These are phyloP conservation scores for Amanita jacksonii DNA, from an alignment of 768 basidiomycete genomes.

Conservation along the genomic window DNA sequence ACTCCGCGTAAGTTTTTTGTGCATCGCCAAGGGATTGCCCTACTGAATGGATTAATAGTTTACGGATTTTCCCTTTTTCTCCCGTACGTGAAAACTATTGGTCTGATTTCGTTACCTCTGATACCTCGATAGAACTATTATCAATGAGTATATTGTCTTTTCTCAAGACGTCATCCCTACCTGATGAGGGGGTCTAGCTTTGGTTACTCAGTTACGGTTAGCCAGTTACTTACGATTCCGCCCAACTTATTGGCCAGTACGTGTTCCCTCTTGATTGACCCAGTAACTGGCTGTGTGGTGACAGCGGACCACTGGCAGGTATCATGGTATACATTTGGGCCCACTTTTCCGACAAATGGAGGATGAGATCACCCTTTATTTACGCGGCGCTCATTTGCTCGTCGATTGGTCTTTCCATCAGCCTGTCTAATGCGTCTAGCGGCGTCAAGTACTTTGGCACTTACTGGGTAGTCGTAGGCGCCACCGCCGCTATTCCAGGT, in stretches of 20 bases:
- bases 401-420: conserved; percentile 51
- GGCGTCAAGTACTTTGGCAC: conserved; percentile 67
- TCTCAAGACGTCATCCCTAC: background rate
- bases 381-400: conserved; percentile 46
- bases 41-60: conserved; percentile 25
- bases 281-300: no score
- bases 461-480: conserved; percentile 58
- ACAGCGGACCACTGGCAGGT: background rate
- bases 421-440: conserved; percentile 13
- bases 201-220: conserved; percentile 44
- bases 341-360: conserved; percentile 46
- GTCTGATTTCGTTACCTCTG: background rate
- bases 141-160: conserved; percentile 30
- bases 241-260: conserved; percentile 56
- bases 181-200: conserved; percentile 29
- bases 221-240: conserved; percentile 59
- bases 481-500: conserved; percentile 51
- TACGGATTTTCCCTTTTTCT: conserved; percentile 66
- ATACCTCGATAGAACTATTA: conserved; percentile 39
- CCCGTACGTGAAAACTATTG: conserved; percentile 35
- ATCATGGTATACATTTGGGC: conserved; percentile 46
- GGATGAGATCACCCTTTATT: conserved; percentile 14
- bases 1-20: conserved; percentile 40
- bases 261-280: conserved; percentile 13
- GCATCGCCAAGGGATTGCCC: background rate